A percentile compares a stretch with the other conserved stretches of the same genome.
Conservation (phyloP, 2,329 filamentous ascomycete species). For the Nakataea oryzae region DNA sequence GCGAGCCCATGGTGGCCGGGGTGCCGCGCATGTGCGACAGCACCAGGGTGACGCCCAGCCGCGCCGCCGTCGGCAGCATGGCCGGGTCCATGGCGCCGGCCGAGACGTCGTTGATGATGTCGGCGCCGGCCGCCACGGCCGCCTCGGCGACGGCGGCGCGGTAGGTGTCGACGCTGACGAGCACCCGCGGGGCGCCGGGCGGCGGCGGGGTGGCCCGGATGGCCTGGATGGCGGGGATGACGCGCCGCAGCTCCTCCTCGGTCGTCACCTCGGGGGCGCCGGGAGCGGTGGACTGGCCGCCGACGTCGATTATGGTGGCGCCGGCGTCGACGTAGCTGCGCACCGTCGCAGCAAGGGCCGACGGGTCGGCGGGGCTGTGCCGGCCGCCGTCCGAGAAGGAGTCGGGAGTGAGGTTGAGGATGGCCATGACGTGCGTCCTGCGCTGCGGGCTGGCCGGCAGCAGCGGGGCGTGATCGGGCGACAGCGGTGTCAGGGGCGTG, state of each 20-base stretch:
- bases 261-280: constrained; percentile 56
- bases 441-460: constrained; percentile 47
- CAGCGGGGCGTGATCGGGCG: constrained; percentile 37
- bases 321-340: constrained; percentile 53
- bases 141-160: constrained; percentile 71
- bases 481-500: constrained; percentile 49
- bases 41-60: constrained; percentile 65
- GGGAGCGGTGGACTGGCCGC: constrained; percentile 86
- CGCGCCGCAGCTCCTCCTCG: constrained; percentile 65
- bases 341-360: constrained; percentile 46
- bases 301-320: constrained; percentile 80
- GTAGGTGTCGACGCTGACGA: constrained; percentile 88
- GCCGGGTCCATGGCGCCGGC: constrained; percentile 66
- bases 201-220: constrained; percentile 43
- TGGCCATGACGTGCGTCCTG: constrained; percentile 78
- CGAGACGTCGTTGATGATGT: constrained; percentile 93
- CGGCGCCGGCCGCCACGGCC: constrained; percentile 68
- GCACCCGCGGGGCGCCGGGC: constrained; percentile 25
- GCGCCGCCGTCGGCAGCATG: constrained; percentile 75
- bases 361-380: constrained; percentile 35
- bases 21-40: constrained; percentile 94
- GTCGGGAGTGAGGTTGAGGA: constrained; percentile 89
- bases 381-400: constrained; percentile 89
- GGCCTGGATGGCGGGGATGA: constrained; percentile 67
- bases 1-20: constrained; percentile 66